A percentile compares a stretch with the other conserved stretches of the same genome.
phyloP scores from a whole-genome alignment of 495 filamentous ascomycete genomes.

The Penicillium roqueforti region DNA sequence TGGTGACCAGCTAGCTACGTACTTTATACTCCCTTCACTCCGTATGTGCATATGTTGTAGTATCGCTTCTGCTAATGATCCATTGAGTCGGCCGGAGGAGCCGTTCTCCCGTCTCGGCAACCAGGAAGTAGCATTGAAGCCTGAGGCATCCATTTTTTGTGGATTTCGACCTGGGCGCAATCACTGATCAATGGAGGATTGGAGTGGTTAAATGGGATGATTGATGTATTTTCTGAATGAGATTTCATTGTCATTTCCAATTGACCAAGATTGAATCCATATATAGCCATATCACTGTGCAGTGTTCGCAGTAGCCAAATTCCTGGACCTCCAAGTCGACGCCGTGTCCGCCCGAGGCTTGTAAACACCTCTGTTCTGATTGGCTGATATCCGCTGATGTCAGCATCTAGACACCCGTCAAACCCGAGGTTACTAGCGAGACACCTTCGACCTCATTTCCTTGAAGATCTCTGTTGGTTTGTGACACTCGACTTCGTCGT shows the following conservation, averaged over 20 bases:
- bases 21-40: no score
- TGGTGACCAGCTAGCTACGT: no score
- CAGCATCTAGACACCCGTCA: conserved; percentile 27
- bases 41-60: no score
- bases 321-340: conserved; percentile 7
- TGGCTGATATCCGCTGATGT: conserved; percentile 31
- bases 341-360: conserved; percentile 50
- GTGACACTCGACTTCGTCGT: conserved; percentile 7
- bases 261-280: neutral
- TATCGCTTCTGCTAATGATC: no score
- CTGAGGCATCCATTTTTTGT: conserved; percentile 7
- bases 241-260: neutral
- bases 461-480: conserved; percentile 11
- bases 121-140: conserved; percentile 15
- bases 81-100: conserved; percentile 12
- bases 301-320: conserved; percentile 13
- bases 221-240: neutral
- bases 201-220: neutral
- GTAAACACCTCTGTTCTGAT: conserved; percentile 40
- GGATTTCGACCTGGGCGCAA: conserved; percentile 3
- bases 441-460: conserved; percentile 33
- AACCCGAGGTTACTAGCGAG: conserved; percentile 44
- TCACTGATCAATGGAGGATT: neutral
- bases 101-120: conserved; percentile 12
- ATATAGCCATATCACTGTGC: neutral